Base-by-base conservation (phyloP, 2,329 filamentous ascomycete genomes). In the Canariomyces notabilis region DNA sequence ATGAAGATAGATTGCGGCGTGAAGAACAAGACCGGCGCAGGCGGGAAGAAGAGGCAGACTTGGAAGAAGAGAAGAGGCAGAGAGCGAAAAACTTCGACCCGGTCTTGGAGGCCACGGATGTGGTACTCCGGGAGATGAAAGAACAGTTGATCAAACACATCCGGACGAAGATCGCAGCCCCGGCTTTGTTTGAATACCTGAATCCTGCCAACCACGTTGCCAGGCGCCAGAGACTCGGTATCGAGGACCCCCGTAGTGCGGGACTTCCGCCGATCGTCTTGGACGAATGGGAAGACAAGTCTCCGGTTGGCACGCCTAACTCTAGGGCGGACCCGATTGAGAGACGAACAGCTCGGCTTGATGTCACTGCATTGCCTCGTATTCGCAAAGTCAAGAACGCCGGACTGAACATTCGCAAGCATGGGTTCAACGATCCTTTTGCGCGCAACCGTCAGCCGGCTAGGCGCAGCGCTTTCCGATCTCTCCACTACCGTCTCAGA, bases 131-230 rank as follows among this genome's bases (percentile, higher is more conserved):
- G 43, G 90, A 97, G 64, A 73, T 98, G 61, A 83, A 80, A 49
- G 87, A 94, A 61, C 93, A 94, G 64, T 72, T 98, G 29, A 81
- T 97, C 52, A 81, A 86, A 54, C 89, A 96, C 63, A 87, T 97
- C 60, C 89, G 90, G 57, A 86, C 85, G 36, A 86, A 91, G 58
- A 82, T 97, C 38, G 90, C 87, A 7, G 87, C 84, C 6, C 89
- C 89, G 2, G 77, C 82, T 35, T 74, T 98, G 31, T 85, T 87
- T 56, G 80, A 89, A 34, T 89, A 84, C 59, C 77, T 98, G 48
- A 84, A 95, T 54, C 90, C 93, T 4, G 77, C 77, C 44, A 86
- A 89, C 48, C 89, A 95, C 65, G 73, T 74, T 2, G 77, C 82
- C n/a, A 94, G 88, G 66, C 78, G 91, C 49, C 79, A 85, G 51